Evolutionary conservation across 495 filamentous ascomycete species (phyloP).

Genomic region (Hypoxylon intermedium): DNA sequence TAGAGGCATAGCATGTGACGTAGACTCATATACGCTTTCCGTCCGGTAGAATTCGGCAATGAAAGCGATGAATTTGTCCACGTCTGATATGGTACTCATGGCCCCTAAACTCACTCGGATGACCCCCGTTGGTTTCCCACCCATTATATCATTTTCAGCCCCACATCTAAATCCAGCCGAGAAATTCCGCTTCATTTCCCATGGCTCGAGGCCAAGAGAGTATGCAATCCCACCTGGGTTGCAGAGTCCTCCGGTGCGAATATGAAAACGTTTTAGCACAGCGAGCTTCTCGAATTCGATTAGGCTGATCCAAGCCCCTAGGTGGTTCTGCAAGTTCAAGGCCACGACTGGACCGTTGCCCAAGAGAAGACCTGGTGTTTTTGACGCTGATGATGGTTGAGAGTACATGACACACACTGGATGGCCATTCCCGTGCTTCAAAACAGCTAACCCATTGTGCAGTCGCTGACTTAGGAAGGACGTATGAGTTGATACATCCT

Average conservation of each 20-base stretch:
- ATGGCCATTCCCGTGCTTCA: slow-evolving; percentile 72
- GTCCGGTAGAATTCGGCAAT: slow-evolving; percentile 80
- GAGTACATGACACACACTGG: slow-evolving; percentile 74
- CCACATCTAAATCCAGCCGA: slow-evolving; percentile 80
- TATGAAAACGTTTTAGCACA: slow-evolving; percentile 75
- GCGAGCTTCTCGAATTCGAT: slow-evolving; percentile 86
- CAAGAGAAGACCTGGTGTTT: slow-evolving; percentile 44
- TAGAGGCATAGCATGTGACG: not conserved
- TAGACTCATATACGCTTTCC: slow-evolving; percentile 31
- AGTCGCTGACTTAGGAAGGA: slow-evolving; percentile 67
- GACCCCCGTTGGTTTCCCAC: slow-evolving; percentile 86
- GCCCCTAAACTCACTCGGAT: slow-evolving; percentile 84
- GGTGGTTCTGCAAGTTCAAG: slow-evolving; percentile 76
- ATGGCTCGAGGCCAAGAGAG: slow-evolving; percentile 70
- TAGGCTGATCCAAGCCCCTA: slow-evolving; percentile 77
- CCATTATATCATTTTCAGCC: slow-evolving; percentile 78
- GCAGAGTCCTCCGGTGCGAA: slow-evolving; percentile 86
- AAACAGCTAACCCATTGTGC: slow-evolving; percentile 60
- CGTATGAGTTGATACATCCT: slow-evolving; percentile 75
- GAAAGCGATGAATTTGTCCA: slow-evolving; percentile 72
- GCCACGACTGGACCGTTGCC: slow-evolving; percentile 75
- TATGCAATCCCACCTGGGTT: slow-evolving; percentile 86
- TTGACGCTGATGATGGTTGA: slow-evolving; percentile 23
- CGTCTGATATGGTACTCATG: slow-evolving; percentile 82
- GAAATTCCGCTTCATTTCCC: slow-evolving; percentile 83